Evolutionary conservation across 169 alveolate species (phyloP).

Genomic region (Plasmodium billcollinsi): DNA sequence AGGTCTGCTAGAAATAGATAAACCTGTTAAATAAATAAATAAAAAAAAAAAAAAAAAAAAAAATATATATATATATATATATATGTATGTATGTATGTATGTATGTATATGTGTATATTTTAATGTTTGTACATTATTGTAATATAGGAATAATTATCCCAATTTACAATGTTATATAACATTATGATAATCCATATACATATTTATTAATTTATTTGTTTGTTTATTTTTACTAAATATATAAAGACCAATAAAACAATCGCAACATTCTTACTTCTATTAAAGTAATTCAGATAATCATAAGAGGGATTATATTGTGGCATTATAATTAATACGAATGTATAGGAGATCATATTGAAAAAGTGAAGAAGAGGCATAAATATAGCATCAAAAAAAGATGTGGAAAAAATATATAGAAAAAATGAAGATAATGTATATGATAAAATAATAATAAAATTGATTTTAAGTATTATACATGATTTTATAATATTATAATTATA

Average conservation of each 20-base stretch:
- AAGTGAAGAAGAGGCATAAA: slow-evolving; percentile 28
- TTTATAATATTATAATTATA: not conserved
- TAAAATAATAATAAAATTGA: slow-evolving; percentile 18
- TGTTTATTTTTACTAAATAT: slow-evolving; percentile 7
- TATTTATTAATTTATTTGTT: not conserved
- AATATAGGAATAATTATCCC: not conserved
- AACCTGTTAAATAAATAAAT: too few relatives aligned
- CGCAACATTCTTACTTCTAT: slow-evolving; percentile 17
- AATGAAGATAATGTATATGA: slow-evolving; percentile 12
- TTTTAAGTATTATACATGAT: slow-evolving; percentile 25
- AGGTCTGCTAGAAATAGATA: slow-evolving; percentile 39
- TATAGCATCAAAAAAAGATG: slow-evolving; percentile 42
- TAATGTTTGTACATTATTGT: not conserved
- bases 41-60: too few relatives aligned
- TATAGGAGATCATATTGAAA: slow-evolving; percentile 22
- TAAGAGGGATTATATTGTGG: slow-evolving; percentile 29
- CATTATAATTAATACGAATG: slow-evolving; percentile 18
- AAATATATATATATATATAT: too few relatives aligned
- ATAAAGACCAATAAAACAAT: slow-evolving; percentile 28
- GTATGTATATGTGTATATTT: too few relatives aligned
- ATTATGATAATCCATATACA: too few relatives aligned
- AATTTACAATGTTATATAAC: too few relatives aligned
- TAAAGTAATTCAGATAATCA: slow-evolving; percentile 24
- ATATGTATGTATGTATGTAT: too few relatives aligned
- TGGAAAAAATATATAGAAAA: slow-evolving; percentile 6